Conservation (phyloP, 371 early-diverging fungal genomes). For the Basidiobolus meristosporus region DNA sequence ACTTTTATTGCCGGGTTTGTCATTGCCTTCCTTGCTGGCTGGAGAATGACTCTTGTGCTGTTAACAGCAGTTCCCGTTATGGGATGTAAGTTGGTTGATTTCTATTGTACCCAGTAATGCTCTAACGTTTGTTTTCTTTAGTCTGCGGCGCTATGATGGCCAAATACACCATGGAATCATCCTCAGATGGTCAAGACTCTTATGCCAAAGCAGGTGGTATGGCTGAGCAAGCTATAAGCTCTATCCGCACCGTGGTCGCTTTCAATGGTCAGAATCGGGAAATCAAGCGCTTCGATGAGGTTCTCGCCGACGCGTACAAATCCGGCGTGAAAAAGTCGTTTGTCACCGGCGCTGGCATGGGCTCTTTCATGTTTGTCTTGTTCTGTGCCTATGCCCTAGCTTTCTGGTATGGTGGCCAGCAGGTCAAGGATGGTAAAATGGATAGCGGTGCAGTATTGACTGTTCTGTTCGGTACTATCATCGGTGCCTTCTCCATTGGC, state of each 20-base stretch:
- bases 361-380: constrained; percentile 10
- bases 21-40: constrained; percentile 69
- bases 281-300: constrained; percentile 26
- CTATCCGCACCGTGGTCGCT: constrained; percentile 73
- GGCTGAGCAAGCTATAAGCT: constrained; percentile 69
- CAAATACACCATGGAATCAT: constrained; percentile 29
- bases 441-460: constrained; percentile 15
- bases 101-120: too few relatives aligned
- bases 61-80: constrained; percentile 3
- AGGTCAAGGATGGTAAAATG: constrained; percentile 18
- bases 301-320: constrained; percentile 25
- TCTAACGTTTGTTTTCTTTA: too few relatives aligned
- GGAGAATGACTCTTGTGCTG: constrained; percentile 73
- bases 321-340: constrained; percentile 27
- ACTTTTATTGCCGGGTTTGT: constrained; percentile 71
- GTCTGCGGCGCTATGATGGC: constrained; percentile 44
- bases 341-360: constrained; percentile 31
- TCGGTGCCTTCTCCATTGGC: too few relatives aligned
- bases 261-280: constrained; percentile 66
- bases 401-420: constrained; percentile 36
- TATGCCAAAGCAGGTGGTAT: constrained; percentile 52
- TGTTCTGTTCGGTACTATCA: constrained; percentile 25
- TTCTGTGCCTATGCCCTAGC: constrained; percentile 42
- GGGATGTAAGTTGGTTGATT: too few relatives aligned
- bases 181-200: constrained; percentile 12